Base-by-base conservation (phyloP, 352 stramenopile species). In the Poterioochromonas sp. region DNA sequence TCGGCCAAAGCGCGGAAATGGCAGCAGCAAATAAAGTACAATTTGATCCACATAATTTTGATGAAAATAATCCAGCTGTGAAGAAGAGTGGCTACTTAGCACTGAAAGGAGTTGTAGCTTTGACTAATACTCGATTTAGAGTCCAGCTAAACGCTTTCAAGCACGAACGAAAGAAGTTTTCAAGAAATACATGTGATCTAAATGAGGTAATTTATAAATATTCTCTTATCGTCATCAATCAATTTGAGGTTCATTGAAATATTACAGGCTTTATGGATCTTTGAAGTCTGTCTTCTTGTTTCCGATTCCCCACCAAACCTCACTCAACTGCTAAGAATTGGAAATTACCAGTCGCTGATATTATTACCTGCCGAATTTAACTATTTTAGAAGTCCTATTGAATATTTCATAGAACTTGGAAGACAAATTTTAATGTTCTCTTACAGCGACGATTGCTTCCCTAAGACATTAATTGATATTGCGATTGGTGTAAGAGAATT, bases 121-220 rank as follows among this genome's bases (percentile, higher is more conserved):
- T 68, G 26, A 37, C 58, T 8, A 40, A 32, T 32, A 15, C 5
- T 32, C 58, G 58, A 15, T 68, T 37, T 26, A 5, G 58, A 15
- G 34, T 68, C 12, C 58, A 68, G 29, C 58, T 68, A 26, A 68
- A 68, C 29, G 29, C 58, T 39, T 68, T 68, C 29, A 5, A 68
- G 29, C 12, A 12, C 12, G 12, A 68, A 26, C 12, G 29, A 11
- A 12, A 35, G 12, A 68, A 68, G 58, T 68, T 68, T 39, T 68
- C 58, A 26, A 5, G 58, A 5, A 68, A 68, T 26, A 40, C 5
- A 5, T 29, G 26, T 39, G 58, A 68, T 39, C 12, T 68, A 18
- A 15, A 68, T 39, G 58, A 68, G 58, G 44, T 53, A 53, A 20
- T 20, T 8, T 53, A 20, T 8, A 20, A 20, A n/a, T n/a, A n/a